These are phyloP conservation scores for Pestalotiopsis sp. DNA, from an alignment of 2,329 filamentous ascomycete species.

Conservation along the genomic window DNA sequence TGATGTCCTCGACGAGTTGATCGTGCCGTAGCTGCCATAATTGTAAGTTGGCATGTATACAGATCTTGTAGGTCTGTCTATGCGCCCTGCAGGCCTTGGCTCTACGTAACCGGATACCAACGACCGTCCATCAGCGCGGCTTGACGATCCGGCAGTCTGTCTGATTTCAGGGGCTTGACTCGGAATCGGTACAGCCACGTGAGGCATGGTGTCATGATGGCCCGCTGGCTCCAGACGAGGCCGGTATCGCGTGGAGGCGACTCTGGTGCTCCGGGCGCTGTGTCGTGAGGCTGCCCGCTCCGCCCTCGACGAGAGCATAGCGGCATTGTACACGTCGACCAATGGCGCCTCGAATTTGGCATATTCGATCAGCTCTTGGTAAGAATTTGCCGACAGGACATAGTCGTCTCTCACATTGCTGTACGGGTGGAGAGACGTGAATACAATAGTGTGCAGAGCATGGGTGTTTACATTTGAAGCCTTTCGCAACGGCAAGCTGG, in stretches of 20 bases:
- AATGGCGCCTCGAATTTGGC: constrained; percentile 19
- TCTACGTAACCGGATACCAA: not conserved
- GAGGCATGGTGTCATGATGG: not conserved
- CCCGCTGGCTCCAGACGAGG: not conserved
- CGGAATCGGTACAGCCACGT: not conserved
- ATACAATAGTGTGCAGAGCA: constrained; percentile 13
- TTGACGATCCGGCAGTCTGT: too few relatives aligned
- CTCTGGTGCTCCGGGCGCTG: not conserved
- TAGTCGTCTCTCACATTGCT: constrained; percentile 18
- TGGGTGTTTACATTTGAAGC: constrained; percentile 23
- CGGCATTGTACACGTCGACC: not conserved
- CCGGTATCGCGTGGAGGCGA: not conserved
- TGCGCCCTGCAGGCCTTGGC: not conserved
- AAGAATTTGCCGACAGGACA: constrained; percentile 20
- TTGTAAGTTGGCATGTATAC: not conserved
- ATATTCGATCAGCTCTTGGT: constrained; percentile 23
- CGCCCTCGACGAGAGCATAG: not conserved
- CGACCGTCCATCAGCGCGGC: not conserved
- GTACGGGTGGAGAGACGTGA: constrained; percentile 18
- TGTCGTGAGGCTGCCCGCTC: not conserved
- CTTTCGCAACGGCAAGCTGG: constrained; percentile 17
- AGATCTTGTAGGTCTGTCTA: not conserved
- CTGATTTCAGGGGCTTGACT: not conserved
- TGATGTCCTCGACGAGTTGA: not conserved
- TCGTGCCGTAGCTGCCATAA: not conserved